Evolutionary conservation across 352 stramenopile genomes (phyloP), one percentile per base, ranked within the genome.

Genomic region (Phytophthora fragariae): DNA sequence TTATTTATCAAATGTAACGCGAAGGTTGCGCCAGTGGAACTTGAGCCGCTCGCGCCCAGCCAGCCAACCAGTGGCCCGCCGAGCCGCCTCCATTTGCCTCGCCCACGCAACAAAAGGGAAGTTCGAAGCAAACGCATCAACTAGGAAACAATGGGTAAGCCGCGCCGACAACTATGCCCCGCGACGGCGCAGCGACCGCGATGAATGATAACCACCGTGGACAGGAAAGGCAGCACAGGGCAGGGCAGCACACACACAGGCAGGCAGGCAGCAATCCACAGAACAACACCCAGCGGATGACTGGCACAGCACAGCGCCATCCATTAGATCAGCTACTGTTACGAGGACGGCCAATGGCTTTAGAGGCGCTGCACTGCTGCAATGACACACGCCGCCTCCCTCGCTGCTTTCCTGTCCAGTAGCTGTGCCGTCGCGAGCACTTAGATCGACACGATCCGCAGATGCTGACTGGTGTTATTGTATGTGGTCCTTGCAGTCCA

Each of bases 131-230:
- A 87, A 80, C 79, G 70, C 81, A 86, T 78, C 80, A 85, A 78
- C 64, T 82, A 85, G 79, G 76, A 83, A 86, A 88, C 78, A 70
- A 90, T 90, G 83, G 83, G 83, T 90, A 82, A 90, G 83, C 39
- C 11, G 9, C 4, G 39, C 11, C 33, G 8, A 39, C 29, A 19
- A 19, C 8, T 27, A 19, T 12, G 12, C 1, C 29, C 41, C 50
- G 54, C 44, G 44, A 24, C 44, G 53, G 33, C 17, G 55, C 10
- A 29, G 33, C 9, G 21, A 52, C 21, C 11, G 35, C 11, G 49
- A 19, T 31, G 49, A 29, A 56, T 47, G 39, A 31, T 31, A 31
- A 8, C 29, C 14, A 19, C 39, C 39, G 17, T 9, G 44, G 17
- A 24, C 44, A 52, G 44, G 17, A 52, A 52, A 24, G 5, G 44